Conservation (phyloP, 306 rosid genomes). For the Chamaecrista fasciculata region DNA sequence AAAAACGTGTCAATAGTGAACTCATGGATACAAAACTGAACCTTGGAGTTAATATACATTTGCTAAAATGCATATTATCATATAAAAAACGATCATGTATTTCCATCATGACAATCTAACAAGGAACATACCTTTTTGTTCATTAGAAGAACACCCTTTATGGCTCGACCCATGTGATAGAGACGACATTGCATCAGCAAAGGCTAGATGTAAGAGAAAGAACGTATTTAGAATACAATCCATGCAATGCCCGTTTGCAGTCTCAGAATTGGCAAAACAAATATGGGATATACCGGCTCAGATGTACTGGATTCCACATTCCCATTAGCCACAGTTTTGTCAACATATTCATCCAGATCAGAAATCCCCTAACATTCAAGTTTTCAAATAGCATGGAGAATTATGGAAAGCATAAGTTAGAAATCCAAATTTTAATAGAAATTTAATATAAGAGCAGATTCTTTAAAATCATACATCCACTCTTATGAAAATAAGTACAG, state of each 20-base stretch:
- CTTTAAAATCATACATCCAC: neutral
- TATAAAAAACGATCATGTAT: neutral
- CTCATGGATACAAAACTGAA: neutral
- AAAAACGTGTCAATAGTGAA: slow-evolving; percentile 9
- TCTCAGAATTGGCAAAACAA: slow-evolving; percentile 18
- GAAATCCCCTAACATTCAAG: slow-evolving; percentile 33
- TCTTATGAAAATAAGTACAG: neutral
- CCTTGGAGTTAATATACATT: neutral
- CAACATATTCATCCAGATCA: slow-evolving; percentile 29
- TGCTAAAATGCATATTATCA: neutral
- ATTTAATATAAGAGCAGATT: neutral
- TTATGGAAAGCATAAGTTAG: neutral
- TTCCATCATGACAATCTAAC: neutral
- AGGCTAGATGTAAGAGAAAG: slow-evolving; percentile 45
- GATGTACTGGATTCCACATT: slow-evolving; percentile 20
- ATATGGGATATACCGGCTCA: slow-evolving; percentile 44
- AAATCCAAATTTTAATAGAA: neutral
- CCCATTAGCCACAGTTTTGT: slow-evolving; percentile 28
- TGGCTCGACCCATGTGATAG: slow-evolving; percentile 60
- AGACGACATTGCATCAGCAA: slow-evolving; percentile 78
- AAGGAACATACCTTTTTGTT: slow-evolving; percentile 54
- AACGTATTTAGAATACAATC: slow-evolving; percentile 30
- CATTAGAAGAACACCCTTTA: slow-evolving; percentile 75
- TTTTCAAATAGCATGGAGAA: neutral
- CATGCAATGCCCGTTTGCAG: neutral